Conservation (phyloP, 2,329 filamentous ascomycete species). For the Penicillium paneum region DNA sequence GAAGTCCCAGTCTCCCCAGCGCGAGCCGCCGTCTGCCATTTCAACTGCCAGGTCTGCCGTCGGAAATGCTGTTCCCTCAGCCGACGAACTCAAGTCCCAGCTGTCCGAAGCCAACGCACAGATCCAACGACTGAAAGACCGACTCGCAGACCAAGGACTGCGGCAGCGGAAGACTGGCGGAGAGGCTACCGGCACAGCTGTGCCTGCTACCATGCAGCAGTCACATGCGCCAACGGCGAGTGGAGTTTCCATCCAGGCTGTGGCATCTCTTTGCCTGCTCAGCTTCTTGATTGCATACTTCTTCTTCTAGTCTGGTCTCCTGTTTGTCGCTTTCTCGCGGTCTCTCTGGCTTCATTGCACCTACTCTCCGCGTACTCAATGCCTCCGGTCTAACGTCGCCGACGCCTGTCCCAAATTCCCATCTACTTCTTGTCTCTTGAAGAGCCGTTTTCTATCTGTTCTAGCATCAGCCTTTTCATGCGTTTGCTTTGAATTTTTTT, state of each 20-base stretch:
- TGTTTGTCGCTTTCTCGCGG: slow-evolving; percentile 10
- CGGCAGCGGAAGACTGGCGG: slow-evolving; percentile 71
- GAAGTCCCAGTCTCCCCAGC: slow-evolving; percentile 42
- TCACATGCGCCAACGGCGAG: slow-evolving; percentile 56
- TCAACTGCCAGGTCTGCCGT: slow-evolving; percentile 46
- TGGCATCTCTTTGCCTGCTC: slow-evolving; percentile 77
- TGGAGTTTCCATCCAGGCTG: slow-evolving; percentile 82
- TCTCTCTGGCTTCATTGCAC: slow-evolving; percentile 4
- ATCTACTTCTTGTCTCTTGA: slow-evolving; percentile 26
- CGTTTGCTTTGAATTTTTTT: slow-evolving; percentile 15
- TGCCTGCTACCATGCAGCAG: slow-evolving; percentile 51
- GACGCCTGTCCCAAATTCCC: slow-evolving; percentile 23
- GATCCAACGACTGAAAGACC: slow-evolving; percentile 65
- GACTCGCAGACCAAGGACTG: slow-evolving; percentile 65
- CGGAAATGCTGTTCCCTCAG: slow-evolving; percentile 48
- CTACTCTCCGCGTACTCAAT: slow-evolving; percentile 18
- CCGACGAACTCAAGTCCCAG: slow-evolving; percentile 67
- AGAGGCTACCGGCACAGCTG: slow-evolving; percentile 50
- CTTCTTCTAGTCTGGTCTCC: slow-evolving; percentile 68
- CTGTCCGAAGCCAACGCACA: slow-evolving; percentile 71
- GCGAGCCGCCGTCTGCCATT: slow-evolving; percentile 33
- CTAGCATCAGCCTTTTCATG: slow-evolving; percentile 27
- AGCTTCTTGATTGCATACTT: slow-evolving; percentile 94
- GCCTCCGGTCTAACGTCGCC: slow-evolving; percentile 24
- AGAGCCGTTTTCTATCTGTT: slow-evolving; percentile 25